Conservation (phyloP, 2,329 filamentous ascomycete species). For the Paecilomyces niveus region DNA sequence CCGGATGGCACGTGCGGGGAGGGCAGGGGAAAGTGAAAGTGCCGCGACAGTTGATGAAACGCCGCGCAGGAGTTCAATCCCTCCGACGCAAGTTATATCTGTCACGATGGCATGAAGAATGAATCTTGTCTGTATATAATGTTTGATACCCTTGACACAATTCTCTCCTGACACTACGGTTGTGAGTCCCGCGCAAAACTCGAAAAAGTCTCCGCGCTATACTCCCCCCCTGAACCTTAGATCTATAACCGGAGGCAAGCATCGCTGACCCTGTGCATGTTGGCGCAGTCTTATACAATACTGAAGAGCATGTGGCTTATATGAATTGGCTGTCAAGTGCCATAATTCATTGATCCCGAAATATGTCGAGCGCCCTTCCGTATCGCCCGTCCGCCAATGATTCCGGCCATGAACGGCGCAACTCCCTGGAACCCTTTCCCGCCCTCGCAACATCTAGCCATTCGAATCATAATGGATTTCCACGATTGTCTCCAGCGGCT, state of each 20-base stretch:
- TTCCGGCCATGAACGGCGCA: conserved; percentile 35
- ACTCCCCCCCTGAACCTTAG: background rate
- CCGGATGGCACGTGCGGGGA: conserved; percentile 10
- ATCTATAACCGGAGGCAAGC: background rate
- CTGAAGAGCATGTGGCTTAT: background rate
- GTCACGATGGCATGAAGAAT: background rate
- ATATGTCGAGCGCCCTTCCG: conserved; percentile 31
- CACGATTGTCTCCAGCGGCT: conserved; percentile 53
- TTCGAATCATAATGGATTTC: conserved; percentile 44
- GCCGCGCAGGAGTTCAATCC: background rate
- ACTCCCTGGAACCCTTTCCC: conserved; percentile 58
- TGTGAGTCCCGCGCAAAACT: background rate
- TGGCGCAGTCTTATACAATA: background rate
- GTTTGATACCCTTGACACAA: background rate
- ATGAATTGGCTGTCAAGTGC: conserved; percentile 5
- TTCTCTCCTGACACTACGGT: background rate
- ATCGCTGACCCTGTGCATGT: background rate
- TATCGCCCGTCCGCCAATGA: conserved; percentile 34
- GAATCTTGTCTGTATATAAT: conserved; percentile 2
- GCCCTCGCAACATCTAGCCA: conserved; percentile 36
- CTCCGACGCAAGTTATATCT: background rate
- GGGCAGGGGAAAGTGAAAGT: background rate
- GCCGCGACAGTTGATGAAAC: background rate
- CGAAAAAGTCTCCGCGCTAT: background rate
- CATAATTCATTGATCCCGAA: conserved; percentile 10